A percentile compares a stretch with the other conserved stretches of the same genome.
Evolutionary conservation across 108 stramenopile genomes (phyloP).

Genomic region (Fistulifera pelliculosa): DNA sequence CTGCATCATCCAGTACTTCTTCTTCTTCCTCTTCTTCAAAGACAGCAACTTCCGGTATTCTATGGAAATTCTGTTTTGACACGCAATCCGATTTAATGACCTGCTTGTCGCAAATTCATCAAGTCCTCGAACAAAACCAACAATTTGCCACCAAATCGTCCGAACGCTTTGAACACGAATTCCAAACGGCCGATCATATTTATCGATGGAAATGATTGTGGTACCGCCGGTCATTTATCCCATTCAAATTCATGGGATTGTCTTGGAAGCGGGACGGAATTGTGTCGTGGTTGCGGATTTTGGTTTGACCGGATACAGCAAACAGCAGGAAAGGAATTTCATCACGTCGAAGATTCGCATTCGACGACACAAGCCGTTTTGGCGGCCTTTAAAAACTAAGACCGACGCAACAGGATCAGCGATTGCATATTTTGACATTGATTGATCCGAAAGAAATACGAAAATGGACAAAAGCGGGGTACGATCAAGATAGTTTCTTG

Average conservation of each 20-base stretch:
- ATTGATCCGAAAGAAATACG: constrained; percentile 41
- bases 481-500: constrained; percentile 24
- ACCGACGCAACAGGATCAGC: constrained; percentile 32
- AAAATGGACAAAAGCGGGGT: constrained; percentile 33
- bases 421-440: constrained; percentile 38
- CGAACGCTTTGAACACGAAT: constrained; percentile 29
- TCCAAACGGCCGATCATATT: constrained; percentile 43
- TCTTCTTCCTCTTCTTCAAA: too few species aligned
- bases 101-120: constrained; percentile 16
- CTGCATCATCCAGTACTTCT: too few species aligned
- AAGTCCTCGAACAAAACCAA: constrained; percentile 7
- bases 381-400: constrained; percentile 27
- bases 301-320: constrained; percentile 21
- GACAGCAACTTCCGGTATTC: too few species aligned
- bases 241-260: constrained; percentile 51
- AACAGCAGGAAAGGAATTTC: constrained; percentile 17
- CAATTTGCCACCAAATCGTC: background rate
- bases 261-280: constrained; percentile 33
- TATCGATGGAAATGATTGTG: constrained; percentile 39
- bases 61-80: constrained; percentile 45
- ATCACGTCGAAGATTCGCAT: constrained; percentile 11
- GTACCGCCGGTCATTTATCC: constrained; percentile 33
- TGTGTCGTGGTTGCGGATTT: constrained; percentile 42
- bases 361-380: constrained; percentile 2
- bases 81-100: constrained; percentile 21